These are phyloP conservation scores for Podaxis rugospora DNA, from an alignment of 768 basidiomycete species.

Conservation along the genomic window DNA sequence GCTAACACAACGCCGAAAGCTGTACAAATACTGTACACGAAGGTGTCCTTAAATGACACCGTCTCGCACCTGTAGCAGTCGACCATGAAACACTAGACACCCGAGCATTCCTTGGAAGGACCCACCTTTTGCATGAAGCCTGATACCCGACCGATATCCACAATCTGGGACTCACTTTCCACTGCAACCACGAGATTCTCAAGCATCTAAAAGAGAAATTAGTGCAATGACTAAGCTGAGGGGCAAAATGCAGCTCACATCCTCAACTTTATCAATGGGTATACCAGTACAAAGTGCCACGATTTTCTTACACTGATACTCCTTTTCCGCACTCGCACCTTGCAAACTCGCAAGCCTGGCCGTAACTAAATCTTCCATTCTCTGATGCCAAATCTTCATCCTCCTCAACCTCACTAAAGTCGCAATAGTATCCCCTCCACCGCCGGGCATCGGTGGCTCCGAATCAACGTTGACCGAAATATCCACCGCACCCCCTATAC, in stretches of 20 bases:
- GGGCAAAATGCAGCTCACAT: slow-evolving; percentile 47
- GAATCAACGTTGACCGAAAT: slow-evolving; percentile 60
- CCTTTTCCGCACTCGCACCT: slow-evolving; percentile 82
- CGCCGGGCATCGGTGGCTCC: slow-evolving; percentile 66
- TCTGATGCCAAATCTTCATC: slow-evolving; percentile 77
- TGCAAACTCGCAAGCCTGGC: slow-evolving; percentile 65
- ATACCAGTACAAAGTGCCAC: slow-evolving; percentile 87
- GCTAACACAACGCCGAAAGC: slow-evolving; percentile 12
- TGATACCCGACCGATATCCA: slow-evolving; percentile 82
- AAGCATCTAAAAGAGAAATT: slow-evolving; percentile 53
- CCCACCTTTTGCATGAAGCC: slow-evolving; percentile 88
- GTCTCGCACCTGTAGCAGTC: slow-evolving; percentile 45
- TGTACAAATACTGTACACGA: slow-evolving; percentile 15
- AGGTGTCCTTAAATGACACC: slow-evolving; percentile 43
- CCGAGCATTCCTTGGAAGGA: not conserved
- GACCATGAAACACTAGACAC: not conserved
- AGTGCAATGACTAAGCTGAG: slow-evolving; percentile 14
- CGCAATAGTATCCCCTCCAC: slow-evolving; percentile 41
- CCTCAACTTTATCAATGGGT: slow-evolving; percentile 84
- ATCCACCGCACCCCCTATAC: slow-evolving; percentile 61
- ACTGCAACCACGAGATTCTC: slow-evolving; percentile 83
- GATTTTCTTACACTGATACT: slow-evolving; percentile 88
- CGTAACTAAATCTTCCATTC: slow-evolving; percentile 72
- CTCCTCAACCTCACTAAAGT: slow-evolving; percentile 70
- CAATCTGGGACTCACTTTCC: slow-evolving; percentile 79